phyloP scores from a whole-genome alignment of 2,329 filamentous ascomycete genomes.

The Cercospora sp. region DNA sequence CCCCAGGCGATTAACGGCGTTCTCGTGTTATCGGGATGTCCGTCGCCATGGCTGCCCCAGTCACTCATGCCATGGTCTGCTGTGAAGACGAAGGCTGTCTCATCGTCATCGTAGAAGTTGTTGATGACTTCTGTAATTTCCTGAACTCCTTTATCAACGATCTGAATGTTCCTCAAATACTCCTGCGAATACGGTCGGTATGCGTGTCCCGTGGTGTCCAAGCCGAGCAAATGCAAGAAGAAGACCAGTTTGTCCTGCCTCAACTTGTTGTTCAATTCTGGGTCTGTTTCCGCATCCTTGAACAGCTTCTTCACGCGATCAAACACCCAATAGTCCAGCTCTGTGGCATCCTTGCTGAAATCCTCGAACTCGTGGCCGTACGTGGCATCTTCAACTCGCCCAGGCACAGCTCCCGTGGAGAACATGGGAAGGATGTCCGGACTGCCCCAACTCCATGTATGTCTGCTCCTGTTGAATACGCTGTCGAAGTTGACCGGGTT shows the following conservation, averaged over 20 bases:
- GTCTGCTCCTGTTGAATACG: slow-evolving; percentile 92
- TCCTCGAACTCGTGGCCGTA: slow-evolving; percentile 87
- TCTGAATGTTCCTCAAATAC: slow-evolving; percentile 89
- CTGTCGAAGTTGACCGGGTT: slow-evolving; percentile 99
- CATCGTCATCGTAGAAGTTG: slow-evolving; percentile 76
- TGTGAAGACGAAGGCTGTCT: slow-evolving; percentile 95
- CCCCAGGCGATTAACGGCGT: slow-evolving; percentile 94
- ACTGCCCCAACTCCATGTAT: slow-evolving; percentile 99
- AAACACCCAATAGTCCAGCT: slow-evolving; percentile 93
- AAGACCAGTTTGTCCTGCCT: slow-evolving; percentile 87
- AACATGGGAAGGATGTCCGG: slow-evolving; percentile 99
- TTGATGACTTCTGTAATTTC: slow-evolving; percentile 80
- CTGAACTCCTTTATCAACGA: slow-evolving; percentile 87
- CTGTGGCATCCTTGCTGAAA: slow-evolving; percentile 77
- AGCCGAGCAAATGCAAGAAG: slow-evolving; percentile 87
- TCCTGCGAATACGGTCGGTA: slow-evolving; percentile 92
- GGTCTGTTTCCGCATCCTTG: slow-evolving; percentile 73
- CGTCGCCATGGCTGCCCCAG: slow-evolving; percentile 98
- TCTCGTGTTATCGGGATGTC: slow-evolving; percentile 93
- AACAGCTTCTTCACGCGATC: slow-evolving; percentile 89
- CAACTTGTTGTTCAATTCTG: slow-evolving; percentile 69
- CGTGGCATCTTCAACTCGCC: slow-evolving; percentile 80
- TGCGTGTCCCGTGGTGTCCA: slow-evolving; percentile 86
- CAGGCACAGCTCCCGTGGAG: slow-evolving; percentile 83
- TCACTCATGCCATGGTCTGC: slow-evolving; percentile 99